These are phyloP conservation scores for Lachnellula hyalina DNA, from an alignment of 2,329 filamentous ascomycete species.

Conservation along the genomic window DNA sequence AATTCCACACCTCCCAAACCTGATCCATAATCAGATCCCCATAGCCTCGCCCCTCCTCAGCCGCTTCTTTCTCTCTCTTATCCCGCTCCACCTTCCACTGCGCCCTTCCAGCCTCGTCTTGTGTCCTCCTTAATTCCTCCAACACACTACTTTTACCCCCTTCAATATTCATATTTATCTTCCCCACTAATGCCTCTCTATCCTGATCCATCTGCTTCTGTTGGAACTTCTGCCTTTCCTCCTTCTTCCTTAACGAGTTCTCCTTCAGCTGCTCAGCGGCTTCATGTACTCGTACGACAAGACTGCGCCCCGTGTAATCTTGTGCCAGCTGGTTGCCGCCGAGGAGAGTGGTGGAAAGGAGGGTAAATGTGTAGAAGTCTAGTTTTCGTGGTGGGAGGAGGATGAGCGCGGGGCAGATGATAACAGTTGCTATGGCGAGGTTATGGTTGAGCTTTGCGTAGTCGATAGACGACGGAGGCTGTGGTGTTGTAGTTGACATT, in stretches of 20 bases:
- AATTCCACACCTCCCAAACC: slow-evolving; percentile 41
- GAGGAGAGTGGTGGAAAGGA: slow-evolving; percentile 36
- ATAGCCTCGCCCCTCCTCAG: slow-evolving; percentile 32
- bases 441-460: not conserved
- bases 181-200: not conserved
- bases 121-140: slow-evolving; percentile 7
- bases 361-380: slow-evolving; percentile 53
- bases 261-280: not conserved
- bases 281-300: slow-evolving; percentile 10
- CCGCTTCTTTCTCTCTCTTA: slow-evolving; percentile 23
- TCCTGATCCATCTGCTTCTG: not conserved
- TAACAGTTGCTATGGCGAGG: slow-evolving; percentile 33
- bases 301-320: slow-evolving; percentile 27
- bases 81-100: slow-evolving; percentile 27
- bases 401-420: slow-evolving; percentile 50
- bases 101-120: slow-evolving; percentile 36
- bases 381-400: slow-evolving; percentile 56
- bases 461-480: not conserved
- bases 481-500: slow-evolving; percentile 4
- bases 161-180: not conserved
- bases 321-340: slow-evolving; percentile 27
- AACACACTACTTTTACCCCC: not conserved
- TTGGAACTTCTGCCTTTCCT: not conserved
- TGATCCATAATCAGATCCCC: slow-evolving; percentile 37
- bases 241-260: not conserved